Conservation (phyloP, 2,329 filamentous ascomycete species). For the Trichoderma lentiforme region DNA sequence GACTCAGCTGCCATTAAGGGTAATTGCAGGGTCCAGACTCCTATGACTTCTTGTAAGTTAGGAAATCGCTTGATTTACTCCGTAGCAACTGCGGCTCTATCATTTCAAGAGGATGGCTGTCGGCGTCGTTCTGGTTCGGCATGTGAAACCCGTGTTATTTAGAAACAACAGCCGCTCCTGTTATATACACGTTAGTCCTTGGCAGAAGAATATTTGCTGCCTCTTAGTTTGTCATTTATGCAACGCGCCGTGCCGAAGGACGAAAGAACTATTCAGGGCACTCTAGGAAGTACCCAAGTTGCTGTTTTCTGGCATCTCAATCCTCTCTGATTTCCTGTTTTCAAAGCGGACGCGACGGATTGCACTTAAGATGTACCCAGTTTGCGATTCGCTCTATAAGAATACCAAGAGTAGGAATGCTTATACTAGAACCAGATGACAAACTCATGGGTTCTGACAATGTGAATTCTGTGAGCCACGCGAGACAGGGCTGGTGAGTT, state of each 20-base stretch:
- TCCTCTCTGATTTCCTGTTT: background rate
- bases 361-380: background rate
- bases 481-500: background rate
- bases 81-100: background rate
- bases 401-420: background rate
- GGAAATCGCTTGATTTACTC: background rate
- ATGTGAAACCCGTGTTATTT: background rate
- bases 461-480: background rate
- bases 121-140: background rate
- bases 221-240: background rate
- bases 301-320: background rate
- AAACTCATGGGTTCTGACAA: background rate
- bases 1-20: background rate
- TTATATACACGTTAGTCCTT: background rate
- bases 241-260: background rate
- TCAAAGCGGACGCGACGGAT: background rate
- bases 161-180: background rate
- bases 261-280: background rate
- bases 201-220: background rate
- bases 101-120: background rate
- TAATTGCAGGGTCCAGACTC: background rate
- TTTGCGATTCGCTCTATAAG: background rate
- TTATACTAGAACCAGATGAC: background rate
- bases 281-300: background rate
- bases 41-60: background rate